Evolutionary conservation across 2,329 filamentous ascomycete genomes (phyloP), one percentile per base, ranked within the genome.

Genomic region (Dothistroma septosporum): DNA sequence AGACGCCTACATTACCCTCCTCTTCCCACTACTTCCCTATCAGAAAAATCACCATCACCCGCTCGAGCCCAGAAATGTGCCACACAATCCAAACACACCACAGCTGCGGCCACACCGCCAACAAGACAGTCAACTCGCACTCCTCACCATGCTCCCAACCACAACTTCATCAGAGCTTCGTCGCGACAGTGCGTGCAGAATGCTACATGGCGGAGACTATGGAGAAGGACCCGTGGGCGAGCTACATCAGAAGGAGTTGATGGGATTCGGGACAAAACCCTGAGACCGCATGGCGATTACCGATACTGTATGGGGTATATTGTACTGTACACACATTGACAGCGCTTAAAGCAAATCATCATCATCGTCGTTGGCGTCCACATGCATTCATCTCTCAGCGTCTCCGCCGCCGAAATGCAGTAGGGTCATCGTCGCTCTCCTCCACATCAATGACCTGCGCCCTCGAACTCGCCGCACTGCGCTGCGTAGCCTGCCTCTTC

Each of bases 371-470:
- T 44, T 2, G 19, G 8, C 41, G n/a, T 44, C 37, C 14, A 16
- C 37, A n/a, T 1, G 8, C 12, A 5, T 1, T 7, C 16, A 10
- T 33, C 53, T 12, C 12, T 50, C 28, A 60, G 44, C 61, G 63
- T 59, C 76, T 75, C 68, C 77, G 77, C 61, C 80, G 75, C 65
- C 79, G 78, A 65, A 86, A 85, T 33, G 81, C 81, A 60, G 80
- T 75, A 64, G 81, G 82, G 67, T 85, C 83, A 10, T 66, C 64
- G 37, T 63, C 68, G 31, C 84, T 83, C 68, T 83, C 83, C 49
- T 83, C 83, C 47, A 80, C 82, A 35, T 82, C 80, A 7, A 75
- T 73, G 35, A 66, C 68, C 11, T 70, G 41, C 19, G 46, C 55
- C 21, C 53, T 54, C 50, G 58, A 57, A 49, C 60, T 59, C 46